Evolutionary conservation across 1,139 yeast genomes (phyloP).

Genomic region (Blastobotrys illinoisensis): DNA sequence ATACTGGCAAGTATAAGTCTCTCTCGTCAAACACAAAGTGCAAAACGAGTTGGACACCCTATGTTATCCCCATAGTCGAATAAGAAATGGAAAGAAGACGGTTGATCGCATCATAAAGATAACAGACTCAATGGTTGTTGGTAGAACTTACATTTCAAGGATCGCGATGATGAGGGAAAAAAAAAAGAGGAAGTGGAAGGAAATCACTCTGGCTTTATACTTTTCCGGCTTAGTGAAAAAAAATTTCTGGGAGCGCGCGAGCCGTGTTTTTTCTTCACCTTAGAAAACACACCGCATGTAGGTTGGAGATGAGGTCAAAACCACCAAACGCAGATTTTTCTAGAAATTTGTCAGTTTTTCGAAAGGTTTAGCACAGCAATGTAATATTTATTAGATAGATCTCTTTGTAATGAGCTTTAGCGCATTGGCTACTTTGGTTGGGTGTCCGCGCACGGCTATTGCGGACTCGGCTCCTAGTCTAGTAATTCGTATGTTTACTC

Average conservation of each 20-base stretch:
- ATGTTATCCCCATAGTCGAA: constrained; percentile 85
- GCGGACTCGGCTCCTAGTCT: neutral
- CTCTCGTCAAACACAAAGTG: constrained; percentile 14
- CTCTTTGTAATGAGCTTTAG: neutral
- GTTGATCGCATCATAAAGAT: constrained; percentile 30
- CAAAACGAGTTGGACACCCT: constrained; percentile 43
- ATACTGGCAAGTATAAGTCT: constrained; percentile 85
- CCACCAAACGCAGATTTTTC: neutral
- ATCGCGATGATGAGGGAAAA: neutral
- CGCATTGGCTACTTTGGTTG: neutral
- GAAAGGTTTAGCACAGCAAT: neutral
- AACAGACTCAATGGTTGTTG: neutral
- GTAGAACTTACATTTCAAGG: constrained; percentile 7
- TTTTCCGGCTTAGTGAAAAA: constrained; percentile 5
- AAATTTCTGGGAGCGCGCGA: neutral
- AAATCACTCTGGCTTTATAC: constrained; percentile 1
- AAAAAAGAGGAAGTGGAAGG: constrained; percentile 3
- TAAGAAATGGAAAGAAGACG: constrained; percentile 74
- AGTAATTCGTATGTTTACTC: neutral
- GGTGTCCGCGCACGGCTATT: neutral
- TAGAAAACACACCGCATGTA: neutral
- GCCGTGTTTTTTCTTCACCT: neutral
- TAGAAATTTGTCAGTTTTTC: neutral
- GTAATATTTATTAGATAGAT: neutral
- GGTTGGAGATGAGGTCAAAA: neutral